Conservation (phyloP, 805 yeast species). For the Candida wancherniae region DNA sequence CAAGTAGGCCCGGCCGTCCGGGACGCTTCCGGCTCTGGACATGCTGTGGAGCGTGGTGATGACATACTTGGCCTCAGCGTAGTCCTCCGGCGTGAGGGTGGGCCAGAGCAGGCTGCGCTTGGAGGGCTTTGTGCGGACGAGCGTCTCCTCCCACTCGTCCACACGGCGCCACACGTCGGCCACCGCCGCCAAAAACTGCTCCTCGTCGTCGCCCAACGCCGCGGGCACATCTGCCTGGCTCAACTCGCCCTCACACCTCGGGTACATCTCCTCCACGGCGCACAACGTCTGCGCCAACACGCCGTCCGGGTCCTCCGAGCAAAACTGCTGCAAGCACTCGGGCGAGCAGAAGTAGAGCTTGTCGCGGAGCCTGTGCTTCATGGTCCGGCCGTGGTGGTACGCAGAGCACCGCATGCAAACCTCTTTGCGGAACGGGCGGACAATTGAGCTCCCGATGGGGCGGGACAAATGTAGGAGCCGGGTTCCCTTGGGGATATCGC, state of each 20-base stretch:
- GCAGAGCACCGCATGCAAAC: conserved; percentile 53
- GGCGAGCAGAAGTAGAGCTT: conserved; percentile 48
- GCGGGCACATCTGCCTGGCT: conserved; percentile 16
- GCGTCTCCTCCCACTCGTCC: conserved; percentile 31
- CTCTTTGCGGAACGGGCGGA: conserved; percentile 55
- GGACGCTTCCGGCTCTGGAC: conserved; percentile 2
- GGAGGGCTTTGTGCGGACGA: conserved; percentile 29
- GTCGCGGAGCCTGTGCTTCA: conserved; percentile 37
- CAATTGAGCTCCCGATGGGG: conserved; percentile 46
- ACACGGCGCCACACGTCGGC: conserved; percentile 35
- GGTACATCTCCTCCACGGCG: conserved; percentile 28
- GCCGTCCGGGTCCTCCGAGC: conserved; percentile 28
- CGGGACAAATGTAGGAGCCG: conserved; percentile 33
- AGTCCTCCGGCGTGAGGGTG: conserved; percentile 48
- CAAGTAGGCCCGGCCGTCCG: neutral
- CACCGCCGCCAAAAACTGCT: conserved; percentile 13
- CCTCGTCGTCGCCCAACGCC: conserved; percentile 1
- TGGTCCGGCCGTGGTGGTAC: conserved; percentile 44
- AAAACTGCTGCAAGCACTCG: conserved; percentile 38
- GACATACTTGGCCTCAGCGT: conserved; percentile 47
- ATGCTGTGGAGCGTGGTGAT: conserved; percentile 18
- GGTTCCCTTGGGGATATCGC: conserved; percentile 37
- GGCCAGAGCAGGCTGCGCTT: conserved; percentile 34
- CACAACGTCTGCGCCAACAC: conserved; percentile 35
- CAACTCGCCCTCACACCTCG: conserved; percentile 23